phyloP scores from a whole-genome alignment of 1,139 yeast genomes.

The Yueomyces sp. region DNA sequence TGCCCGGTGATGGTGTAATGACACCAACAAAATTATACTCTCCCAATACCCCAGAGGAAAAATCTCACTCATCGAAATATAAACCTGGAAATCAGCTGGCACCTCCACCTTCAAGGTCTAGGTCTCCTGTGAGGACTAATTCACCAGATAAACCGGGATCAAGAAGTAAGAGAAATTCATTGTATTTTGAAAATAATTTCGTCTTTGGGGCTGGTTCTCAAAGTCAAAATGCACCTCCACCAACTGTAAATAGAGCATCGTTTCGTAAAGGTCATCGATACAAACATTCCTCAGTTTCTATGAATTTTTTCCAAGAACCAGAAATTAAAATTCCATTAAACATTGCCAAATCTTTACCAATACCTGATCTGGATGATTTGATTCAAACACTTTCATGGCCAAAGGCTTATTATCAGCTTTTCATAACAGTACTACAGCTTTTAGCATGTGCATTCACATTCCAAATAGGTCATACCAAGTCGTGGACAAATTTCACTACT shows the following conservation, averaged over 20 bases:
- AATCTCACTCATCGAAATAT: constrained; percentile 23
- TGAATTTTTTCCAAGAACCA: constrained; percentile 93
- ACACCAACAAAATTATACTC: constrained; percentile 1
- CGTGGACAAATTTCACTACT: constrained; percentile 57
- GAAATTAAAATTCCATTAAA: constrained; percentile 57
- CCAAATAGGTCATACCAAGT: constrained; percentile 43
- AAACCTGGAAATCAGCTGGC: constrained; percentile 26
- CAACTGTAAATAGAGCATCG: constrained; percentile 62
- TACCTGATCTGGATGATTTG: constrained; percentile 62
- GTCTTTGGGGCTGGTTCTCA: constrained; percentile 34
- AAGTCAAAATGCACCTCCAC: constrained; percentile 13
- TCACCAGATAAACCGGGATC: constrained; percentile 13
- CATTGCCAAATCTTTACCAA: constrained; percentile 68
- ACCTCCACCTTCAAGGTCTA: constrained; percentile 23
- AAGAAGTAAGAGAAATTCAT: constrained; percentile 9
- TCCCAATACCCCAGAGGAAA: constrained; percentile 7
- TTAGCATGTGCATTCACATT: constrained; percentile 33
- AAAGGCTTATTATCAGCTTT: constrained; percentile 42
- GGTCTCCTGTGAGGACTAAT: constrained; percentile 25
- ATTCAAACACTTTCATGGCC: constrained; percentile 54
- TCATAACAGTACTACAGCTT: constrained; percentile 25
- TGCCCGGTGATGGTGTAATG: background rate
- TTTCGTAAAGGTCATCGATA: constrained; percentile 92
- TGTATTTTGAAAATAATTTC: constrained; percentile 31
- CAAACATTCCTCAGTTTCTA: constrained; percentile 92